phyloP scores from a whole-genome alignment of 805 yeast genomes.

The Kuraishia cidri region DNA sequence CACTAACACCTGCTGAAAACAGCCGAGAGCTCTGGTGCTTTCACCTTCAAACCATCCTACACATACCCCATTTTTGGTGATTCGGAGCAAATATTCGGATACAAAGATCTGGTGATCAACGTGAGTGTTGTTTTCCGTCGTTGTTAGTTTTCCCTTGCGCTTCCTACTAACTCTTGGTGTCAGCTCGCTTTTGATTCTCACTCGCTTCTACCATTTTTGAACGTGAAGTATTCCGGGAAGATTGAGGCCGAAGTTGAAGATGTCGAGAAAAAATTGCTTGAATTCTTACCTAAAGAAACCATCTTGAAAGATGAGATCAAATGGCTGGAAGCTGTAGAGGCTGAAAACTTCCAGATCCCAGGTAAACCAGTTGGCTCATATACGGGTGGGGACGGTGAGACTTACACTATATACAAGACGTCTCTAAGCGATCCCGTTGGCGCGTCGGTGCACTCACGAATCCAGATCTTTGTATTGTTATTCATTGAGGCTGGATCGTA shows the following conservation, averaged over 20 bases:
- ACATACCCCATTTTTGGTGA: constrained; percentile 95
- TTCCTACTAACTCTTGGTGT: neutral
- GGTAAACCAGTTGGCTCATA: constrained; percentile 25
- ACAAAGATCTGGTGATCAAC: constrained; percentile 55
- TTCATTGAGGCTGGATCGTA: constrained; percentile 93
- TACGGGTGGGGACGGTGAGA: constrained; percentile 19
- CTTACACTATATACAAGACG: constrained; percentile 44
- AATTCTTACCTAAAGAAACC: constrained; percentile 50
- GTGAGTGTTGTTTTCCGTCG: constrained; percentile 18
- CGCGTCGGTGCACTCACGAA: constrained; percentile 48
- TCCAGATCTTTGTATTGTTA: constrained; percentile 73
- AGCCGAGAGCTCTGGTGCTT: constrained; percentile 50
- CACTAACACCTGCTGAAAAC: neutral
- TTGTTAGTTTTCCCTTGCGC: neutral
- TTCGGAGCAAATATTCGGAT: constrained; percentile 83
- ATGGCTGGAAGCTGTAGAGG: constrained; percentile 54
- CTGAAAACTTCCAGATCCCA: constrained; percentile 29
- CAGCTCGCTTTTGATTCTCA: constrained; percentile 59
- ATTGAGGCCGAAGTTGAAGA: constrained; percentile 51
- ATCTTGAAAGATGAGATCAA: constrained; percentile 51
- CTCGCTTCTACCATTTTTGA: constrained; percentile 67
- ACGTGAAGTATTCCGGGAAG: constrained; percentile 45
- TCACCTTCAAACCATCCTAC: constrained; percentile 65
- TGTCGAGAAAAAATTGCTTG: constrained; percentile 42
- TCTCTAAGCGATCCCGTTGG: constrained; percentile 31